phyloP scores from a whole-genome alignment of 192 early-diverging fungal species.

The Backusella westeae region DNA sequence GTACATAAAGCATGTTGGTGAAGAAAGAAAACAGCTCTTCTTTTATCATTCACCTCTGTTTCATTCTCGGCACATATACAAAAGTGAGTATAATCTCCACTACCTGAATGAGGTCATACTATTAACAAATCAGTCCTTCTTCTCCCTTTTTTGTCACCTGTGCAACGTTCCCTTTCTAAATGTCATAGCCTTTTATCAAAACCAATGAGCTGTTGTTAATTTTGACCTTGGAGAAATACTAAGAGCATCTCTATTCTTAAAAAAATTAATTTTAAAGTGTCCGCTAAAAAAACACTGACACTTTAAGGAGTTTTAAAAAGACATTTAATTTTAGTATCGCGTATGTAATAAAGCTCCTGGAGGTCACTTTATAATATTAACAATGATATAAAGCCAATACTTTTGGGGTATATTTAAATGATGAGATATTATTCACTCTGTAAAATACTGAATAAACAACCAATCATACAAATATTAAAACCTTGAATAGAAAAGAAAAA shows the following conservation, averaged over 20 bases:
- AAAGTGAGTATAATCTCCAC: not conserved
- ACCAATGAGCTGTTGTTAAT: not conserved
- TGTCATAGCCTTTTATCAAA: not conserved
- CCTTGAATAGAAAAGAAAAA: too few relatives aligned
- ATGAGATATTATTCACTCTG: not conserved
- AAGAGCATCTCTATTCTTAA: too few relatives aligned
- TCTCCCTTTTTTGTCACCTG: not conserved
- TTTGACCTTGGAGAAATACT: not conserved
- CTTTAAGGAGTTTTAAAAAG: too few relatives aligned
- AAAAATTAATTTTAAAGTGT: too few relatives aligned
- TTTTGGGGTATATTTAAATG: not conserved
- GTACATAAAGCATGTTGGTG: too few relatives aligned
- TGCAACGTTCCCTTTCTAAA: not conserved
- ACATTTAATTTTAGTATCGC: not conserved
- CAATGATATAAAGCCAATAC: not conserved
- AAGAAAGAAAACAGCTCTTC: not conserved
- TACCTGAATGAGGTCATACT: not conserved
- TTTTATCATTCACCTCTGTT: not conserved
- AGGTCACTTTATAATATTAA: not conserved
- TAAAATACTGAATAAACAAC: not conserved
- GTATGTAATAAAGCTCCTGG: not conserved
- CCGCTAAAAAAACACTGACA: too few relatives aligned
- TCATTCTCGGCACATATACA: not conserved
- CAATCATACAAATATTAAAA: not conserved
- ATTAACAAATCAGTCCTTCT: not conserved